These are phyloP conservation scores for Globisporangium takayamanum DNA, from an alignment of 352 stramenopile genomes.

Conservation along the genomic window DNA sequence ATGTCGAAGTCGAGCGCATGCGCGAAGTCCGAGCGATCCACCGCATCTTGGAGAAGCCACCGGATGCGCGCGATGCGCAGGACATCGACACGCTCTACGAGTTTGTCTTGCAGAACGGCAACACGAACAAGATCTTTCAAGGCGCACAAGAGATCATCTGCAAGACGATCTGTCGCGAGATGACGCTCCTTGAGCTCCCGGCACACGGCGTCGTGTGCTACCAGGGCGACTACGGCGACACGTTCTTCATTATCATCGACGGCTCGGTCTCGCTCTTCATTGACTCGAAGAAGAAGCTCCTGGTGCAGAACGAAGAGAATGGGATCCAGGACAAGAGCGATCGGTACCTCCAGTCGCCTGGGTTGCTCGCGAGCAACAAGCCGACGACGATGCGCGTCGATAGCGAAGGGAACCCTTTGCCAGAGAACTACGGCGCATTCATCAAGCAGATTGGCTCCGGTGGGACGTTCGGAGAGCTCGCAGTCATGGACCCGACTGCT, in stretches of 20 bases:
- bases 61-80: conserved; percentile 32
- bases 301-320: conserved; percentile 5
- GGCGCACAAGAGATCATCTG: conserved; percentile 83
- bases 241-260: conserved; percentile 74
- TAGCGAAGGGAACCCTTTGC: conserved; percentile 18
- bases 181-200: conserved; percentile 70
- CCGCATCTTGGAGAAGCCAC: conserved; percentile 37
- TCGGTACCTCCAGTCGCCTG: conserved; percentile 7
- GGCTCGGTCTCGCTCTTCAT: conserved; percentile 76
- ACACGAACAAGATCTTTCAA: conserved; percentile 77
- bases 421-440: conserved; percentile 52
- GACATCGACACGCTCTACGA: conserved; percentile 80
- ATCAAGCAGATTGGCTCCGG: conserved; percentile 73
- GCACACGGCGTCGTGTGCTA: conserved; percentile 63
- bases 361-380: not conserved
- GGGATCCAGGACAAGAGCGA: conserved; percentile 18
- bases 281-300: conserved; percentile 43
- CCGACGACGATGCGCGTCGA: not conserved
- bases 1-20: conserved; percentile 35
- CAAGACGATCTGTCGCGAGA: conserved; percentile 85
- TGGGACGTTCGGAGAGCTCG: conserved; percentile 74
- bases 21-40: conserved; percentile 48
- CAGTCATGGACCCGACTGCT: conserved; percentile 73
- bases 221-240: conserved; percentile 79
- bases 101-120: conserved; percentile 75